Base-by-base conservation (phyloP, 495 filamentous ascomycete genomes). In the Lophiostoma macrostomum region DNA sequence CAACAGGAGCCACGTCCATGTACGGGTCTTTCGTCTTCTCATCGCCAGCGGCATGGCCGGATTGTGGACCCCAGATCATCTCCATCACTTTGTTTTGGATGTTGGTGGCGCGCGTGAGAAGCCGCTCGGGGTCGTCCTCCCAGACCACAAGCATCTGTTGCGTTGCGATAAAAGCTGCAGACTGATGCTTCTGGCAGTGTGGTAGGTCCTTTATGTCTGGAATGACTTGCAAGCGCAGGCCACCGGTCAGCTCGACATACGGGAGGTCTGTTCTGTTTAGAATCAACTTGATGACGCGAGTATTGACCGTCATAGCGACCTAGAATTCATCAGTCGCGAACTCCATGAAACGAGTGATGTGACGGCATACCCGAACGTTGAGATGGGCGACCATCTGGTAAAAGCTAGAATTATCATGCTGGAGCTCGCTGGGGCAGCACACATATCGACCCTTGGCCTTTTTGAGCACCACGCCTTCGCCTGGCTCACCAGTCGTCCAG, bases 131-230 rank as follows among this genome's bases (percentile, higher is more conserved):
- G 23, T 82, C 76, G 50, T 86, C 82, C 37, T 82, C 82, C 82
- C 82, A 86, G n/a, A 85, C 80, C 12, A 85, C 70, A 14, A 86
- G 61, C 4, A 82, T 67, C 23, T 70, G 67, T n/a, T 66, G 64
- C 47, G 81, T 74, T 38, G 75, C 70, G 39, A 84, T 79, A 59
- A 86, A 85, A 25, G 82, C 82, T n/a, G 80, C 82, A 51, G 81
- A 84, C 40, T 86, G 82, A 61, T 84, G 78, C 59, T 82, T 81
- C 63, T 82, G 75, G 42, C 78, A 80, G 13, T 66, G 63, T 2
- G 78, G 77, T 1, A 86, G 69, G 31, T 77, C 73, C 4, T 62
- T 59, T 51, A 85, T 74, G 37, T 70, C 74, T 7, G 73, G 75
- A 14, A 86, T 66, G 18, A 86, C 76, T 58, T 86, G 82, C 30